A percentile compares a stretch with the other conserved stretches of the same genome.
phyloP scores from a whole-genome alignment of 306 rosid genomes.

The Cyclanthera cordifolia region DNA sequence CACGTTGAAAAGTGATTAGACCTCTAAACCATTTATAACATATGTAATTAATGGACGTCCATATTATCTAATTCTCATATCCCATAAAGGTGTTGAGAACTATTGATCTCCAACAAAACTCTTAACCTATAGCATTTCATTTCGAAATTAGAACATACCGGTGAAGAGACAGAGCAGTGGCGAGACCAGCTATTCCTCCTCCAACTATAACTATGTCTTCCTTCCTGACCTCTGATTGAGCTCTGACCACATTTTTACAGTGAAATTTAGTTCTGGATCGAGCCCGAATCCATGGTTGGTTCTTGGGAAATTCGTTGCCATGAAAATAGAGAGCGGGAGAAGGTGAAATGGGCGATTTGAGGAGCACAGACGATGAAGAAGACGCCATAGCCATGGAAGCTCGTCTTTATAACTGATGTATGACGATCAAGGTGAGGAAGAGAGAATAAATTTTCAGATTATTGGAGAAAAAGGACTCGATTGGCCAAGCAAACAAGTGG shows the following conservation, averaged over 20 bases:
- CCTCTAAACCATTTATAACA: too few species aligned
- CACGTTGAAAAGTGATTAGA: too few species aligned
- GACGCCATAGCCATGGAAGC: slow-evolving; percentile 31
- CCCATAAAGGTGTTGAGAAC: too few species aligned
- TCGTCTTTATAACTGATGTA: neutral
- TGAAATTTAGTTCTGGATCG: slow-evolving; percentile 18
- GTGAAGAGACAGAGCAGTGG: slow-evolving; percentile 70
- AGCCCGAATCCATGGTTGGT: slow-evolving; percentile 9
- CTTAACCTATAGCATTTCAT: neutral
- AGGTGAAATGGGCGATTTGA: slow-evolving; percentile 16
- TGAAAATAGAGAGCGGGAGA: slow-evolving; percentile 11
- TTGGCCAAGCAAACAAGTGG: slow-evolving; percentile 25
- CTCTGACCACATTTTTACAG: slow-evolving; percentile 15
- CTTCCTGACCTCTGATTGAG: slow-evolving; percentile 29
- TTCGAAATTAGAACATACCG: slow-evolving; percentile 20
- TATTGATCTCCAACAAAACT: too few species aligned
- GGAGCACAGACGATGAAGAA: slow-evolving; percentile 21
- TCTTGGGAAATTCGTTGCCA: slow-evolving; percentile 5
- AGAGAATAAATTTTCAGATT: neutral
- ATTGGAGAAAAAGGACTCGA: neutral
- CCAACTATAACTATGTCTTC: slow-evolving; percentile 61
- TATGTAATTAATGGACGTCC: too few species aligned
- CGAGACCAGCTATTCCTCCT: slow-evolving; percentile 66
- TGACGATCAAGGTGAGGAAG: neutral
- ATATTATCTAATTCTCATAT: too few species aligned